A percentile compares a stretch with the other conserved stretches of the same genome.
Conservation (phyloP, 148 eudicot species). For the Dysphania ambrosioides region DNA sequence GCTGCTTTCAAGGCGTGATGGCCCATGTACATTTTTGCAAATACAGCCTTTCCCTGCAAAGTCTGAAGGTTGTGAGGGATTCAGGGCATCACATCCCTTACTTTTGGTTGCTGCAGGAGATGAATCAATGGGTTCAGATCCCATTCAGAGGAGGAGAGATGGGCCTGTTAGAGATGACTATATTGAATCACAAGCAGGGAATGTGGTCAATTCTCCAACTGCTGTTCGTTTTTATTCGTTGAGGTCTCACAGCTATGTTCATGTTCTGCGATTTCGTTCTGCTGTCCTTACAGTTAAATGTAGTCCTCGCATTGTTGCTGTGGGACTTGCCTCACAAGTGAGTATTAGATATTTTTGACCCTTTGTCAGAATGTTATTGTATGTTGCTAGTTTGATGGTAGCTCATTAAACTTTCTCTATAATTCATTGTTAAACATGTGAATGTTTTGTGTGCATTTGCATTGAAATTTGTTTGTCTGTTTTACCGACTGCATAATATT, state of each 20-base stretch:
- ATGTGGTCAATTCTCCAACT: slow-evolving; percentile 54
- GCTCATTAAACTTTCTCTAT: not conserved
- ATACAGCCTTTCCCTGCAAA: slow-evolving; percentile 74
- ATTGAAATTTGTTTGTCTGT: not conserved
- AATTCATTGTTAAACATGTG: not conserved
- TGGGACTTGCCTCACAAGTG: slow-evolving; percentile 92
- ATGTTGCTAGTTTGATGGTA: not conserved
- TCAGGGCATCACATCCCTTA: slow-evolving; percentile 65
- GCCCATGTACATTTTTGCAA: slow-evolving; percentile 83
- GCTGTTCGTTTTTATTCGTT: slow-evolving; percentile 92
- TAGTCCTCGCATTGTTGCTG: slow-evolving; percentile 87
- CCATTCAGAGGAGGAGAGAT: slow-evolving; percentile 51
- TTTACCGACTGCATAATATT: not conserved
- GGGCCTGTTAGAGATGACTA: slow-evolving; percentile 37
- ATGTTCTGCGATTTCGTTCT: slow-evolving; percentile 76
- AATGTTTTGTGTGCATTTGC: not conserved
- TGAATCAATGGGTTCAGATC: slow-evolving; percentile 52
- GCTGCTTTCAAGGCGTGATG: slow-evolving; percentile 87
- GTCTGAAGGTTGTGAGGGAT: slow-evolving; percentile 54
- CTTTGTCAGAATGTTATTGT: not conserved
- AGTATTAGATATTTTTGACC: slow-evolving; percentile 22
- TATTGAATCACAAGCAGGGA: slow-evolving; percentile 50
- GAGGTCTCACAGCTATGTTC: slow-evolving; percentile 77
- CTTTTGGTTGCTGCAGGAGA: slow-evolving; percentile 90
- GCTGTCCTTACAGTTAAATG: slow-evolving; percentile 80